Base-by-base conservation (phyloP, 495 filamentous ascomycete genomes). In the Lasiosphaeria ovina region DNA sequence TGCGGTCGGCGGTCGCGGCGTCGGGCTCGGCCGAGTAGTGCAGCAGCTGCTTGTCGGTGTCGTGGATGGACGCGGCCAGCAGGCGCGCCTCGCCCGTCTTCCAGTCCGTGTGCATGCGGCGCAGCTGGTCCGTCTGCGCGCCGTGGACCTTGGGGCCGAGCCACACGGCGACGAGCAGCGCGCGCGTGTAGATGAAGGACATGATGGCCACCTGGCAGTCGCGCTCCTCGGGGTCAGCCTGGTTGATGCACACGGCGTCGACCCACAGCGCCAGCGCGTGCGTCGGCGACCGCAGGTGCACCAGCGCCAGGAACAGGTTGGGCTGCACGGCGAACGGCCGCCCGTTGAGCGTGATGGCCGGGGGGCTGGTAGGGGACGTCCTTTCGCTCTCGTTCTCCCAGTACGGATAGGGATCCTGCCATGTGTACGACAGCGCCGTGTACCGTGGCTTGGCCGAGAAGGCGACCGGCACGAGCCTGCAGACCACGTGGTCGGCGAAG, bases 191-290 rank as follows among this genome's bases (percentile, higher is more conserved):
- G 32, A 66, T 66, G 31, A 59, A 57, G 3, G 55, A 66, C 70
- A 72, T 72, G 38, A 72, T 40, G 8, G 65, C 54, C 16, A 72
- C 69, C 55, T 72, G 69, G 16, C 51, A n/a, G 52, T 66, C 69
- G 32, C 65, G 60, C 60, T 72, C 69, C 4, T 54, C 38, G 6
- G 54, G 42, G 55, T 64, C 61, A 16, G 16, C 11, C 16, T 66
- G 62, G 65, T 69, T 65, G 55, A 69, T 72, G 57, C 69, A 72
- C 0, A 72, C 54, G 0, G 69, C 62, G 47, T 72, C 68, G 33
- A 65, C 66, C 68, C 70, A 72, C 11, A 72, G 4, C n/a, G 56
- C 24, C 2, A 69, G 59, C 9, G 64, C 50, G 33, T 54, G 50
- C 7, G 36, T 67, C 3, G 14, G 31, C 3, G 64, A 65, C 11